Percentiles rank a stretch among this genome's conserved stretches.
phyloP scores from a whole-genome alignment of 805 yeast genomes.

The Lipomyces kockii region DNA sequence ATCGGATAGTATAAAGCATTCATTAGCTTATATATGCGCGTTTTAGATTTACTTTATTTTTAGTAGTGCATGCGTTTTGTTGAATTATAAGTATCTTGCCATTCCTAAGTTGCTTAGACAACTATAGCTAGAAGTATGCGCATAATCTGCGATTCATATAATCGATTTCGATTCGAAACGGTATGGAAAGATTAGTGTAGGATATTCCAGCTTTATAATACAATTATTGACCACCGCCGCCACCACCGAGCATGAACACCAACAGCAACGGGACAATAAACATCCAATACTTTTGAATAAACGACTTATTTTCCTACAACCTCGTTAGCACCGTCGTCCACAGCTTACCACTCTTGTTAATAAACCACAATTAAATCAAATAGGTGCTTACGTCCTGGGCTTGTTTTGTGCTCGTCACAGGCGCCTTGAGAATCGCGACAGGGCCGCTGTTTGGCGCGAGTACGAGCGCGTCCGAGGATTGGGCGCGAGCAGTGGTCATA shows the following conservation, averaged over 20 bases:
- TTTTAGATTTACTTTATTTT: too few relatives aligned
- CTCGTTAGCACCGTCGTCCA: background rate
- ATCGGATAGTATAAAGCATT: background rate
- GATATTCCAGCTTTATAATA: background rate
- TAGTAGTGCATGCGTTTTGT: background rate
- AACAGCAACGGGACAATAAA: slow-evolving; percentile 32
- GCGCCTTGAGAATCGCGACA: slow-evolving; percentile 24
- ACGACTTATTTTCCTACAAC: slow-evolving; percentile 25
- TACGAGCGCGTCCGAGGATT: slow-evolving; percentile 3
- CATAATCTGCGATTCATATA: background rate
- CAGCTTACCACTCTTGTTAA: background rate
- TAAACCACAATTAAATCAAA: background rate
- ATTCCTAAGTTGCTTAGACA: background rate
- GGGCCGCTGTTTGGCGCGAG: slow-evolving; percentile 14
- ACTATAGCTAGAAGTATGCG: background rate
- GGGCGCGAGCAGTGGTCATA: background rate
- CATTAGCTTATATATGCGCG: background rate
- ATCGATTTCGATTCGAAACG: background rate
- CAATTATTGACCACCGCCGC: slow-evolving; percentile 18
- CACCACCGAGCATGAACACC: slow-evolving; percentile 35
- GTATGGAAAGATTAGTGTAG: background rate
- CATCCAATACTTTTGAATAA: slow-evolving; percentile 37
- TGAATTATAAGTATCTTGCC: background rate
- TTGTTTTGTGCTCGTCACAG: slow-evolving; percentile 12
- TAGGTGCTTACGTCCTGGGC: background rate